Conservation (phyloP, 441 rosid species). For the Gossypium lobatum region DNA sequence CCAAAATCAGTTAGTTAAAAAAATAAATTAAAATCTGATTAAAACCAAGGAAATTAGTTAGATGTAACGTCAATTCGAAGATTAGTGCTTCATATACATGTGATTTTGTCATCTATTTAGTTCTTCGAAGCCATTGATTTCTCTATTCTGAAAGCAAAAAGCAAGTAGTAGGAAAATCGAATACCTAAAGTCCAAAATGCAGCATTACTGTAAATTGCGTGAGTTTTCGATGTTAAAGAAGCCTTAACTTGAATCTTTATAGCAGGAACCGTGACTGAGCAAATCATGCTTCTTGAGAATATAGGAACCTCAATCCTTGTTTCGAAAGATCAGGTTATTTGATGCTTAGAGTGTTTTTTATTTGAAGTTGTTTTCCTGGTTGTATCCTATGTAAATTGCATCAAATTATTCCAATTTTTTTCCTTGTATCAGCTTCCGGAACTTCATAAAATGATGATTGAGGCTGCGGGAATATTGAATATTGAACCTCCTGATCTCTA, state of each 20-base stretch:
- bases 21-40: neutral
- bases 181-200: neutral
- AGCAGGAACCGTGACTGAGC: conserved; percentile 73
- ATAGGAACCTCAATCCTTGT: conserved; percentile 92
- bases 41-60: neutral
- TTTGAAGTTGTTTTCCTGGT: neutral
- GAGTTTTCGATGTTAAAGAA: neutral
- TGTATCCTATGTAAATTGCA: neutral
- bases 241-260: conserved; percentile 13
- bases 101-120: neutral
- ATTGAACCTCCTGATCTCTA: conserved; percentile 85
- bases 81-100: neutral
- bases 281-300: conserved; percentile 94
- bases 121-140: neutral
- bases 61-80: neutral
- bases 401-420: neutral
- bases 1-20: neutral
- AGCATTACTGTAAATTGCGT: neutral
- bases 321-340: conserved; percentile 68
- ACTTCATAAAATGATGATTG: conserved; percentile 74
- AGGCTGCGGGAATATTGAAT: conserved; percentile 73
- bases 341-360: neutral
- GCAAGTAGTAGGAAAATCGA: neutral
- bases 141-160: neutral
- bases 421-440: conserved; percentile 60